These are phyloP conservation scores for Trametes cingulata DNA, from an alignment of 768 basidiomycete genomes.

Conservation along the genomic window DNA sequence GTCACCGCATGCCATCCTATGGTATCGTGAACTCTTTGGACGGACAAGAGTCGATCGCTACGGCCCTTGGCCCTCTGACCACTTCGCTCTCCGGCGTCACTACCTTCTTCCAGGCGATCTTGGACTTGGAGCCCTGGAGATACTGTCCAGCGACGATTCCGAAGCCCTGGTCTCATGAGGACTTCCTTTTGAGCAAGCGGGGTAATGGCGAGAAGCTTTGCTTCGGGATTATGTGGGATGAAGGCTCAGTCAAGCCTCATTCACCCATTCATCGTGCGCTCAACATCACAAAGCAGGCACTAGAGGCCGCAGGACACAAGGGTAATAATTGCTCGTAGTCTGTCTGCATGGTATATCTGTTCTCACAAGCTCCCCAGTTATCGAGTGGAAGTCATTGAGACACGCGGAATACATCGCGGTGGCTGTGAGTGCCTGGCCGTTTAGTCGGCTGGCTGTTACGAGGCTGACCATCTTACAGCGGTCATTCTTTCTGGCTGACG, in stretches of 20 bases:
- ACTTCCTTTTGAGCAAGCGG: constrained; percentile 31
- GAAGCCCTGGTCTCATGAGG: constrained; percentile 30
- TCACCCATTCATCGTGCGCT: constrained; percentile 39
- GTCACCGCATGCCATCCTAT: constrained; percentile 65
- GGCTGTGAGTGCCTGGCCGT: constrained; percentile 15
- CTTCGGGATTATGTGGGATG: constrained; percentile 35
- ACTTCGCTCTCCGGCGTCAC: constrained; percentile 36
- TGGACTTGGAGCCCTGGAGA: constrained; percentile 40
- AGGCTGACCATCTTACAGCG: not conserved
- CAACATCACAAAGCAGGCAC: constrained; percentile 32
- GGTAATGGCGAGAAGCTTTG: constrained; percentile 34
- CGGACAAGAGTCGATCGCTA: constrained; percentile 58
- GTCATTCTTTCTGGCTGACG: constrained; percentile 15
- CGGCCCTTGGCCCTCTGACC: constrained; percentile 41
- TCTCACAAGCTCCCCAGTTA: constrained; percentile 25
- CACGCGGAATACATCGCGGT: constrained; percentile 28
- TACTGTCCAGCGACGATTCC: constrained; percentile 34
- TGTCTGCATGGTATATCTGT: not conserved
- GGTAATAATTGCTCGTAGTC: constrained; percentile 21
- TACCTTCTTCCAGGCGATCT: constrained; percentile 60
- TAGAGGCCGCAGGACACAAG: constrained; percentile 36
- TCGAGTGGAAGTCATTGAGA: constrained; percentile 36
- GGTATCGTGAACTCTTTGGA: constrained; percentile 64
- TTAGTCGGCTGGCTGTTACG: not conserved
- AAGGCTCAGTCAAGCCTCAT: constrained; percentile 33